phyloP scores from a whole-genome alignment of 352 stramenopile genomes.

The Pelagophyceae sp. region DNA sequence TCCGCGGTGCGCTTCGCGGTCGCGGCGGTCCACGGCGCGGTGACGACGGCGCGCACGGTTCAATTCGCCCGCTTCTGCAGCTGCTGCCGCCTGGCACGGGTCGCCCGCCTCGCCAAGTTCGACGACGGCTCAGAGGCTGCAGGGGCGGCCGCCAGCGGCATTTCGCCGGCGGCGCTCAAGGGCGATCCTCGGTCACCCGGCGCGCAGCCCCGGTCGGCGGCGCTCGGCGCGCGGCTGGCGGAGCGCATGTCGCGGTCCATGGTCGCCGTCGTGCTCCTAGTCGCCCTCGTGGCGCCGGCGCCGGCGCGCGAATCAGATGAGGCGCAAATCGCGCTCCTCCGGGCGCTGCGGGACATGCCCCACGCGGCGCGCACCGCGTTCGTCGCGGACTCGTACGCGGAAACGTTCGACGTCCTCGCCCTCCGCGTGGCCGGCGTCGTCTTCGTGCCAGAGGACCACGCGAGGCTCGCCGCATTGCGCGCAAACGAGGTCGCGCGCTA shows the following conservation, averaged over 20 bases:
- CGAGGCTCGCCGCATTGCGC: background rate
- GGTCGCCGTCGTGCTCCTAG: constrained; percentile 52
- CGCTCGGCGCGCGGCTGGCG: constrained; percentile 72
- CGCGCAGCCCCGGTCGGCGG: constrained; percentile 40
- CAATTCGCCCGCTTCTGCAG: constrained; percentile 72
- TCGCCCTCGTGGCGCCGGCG: constrained; percentile 33
- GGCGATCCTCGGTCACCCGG: background rate
- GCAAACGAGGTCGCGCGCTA: background rate
- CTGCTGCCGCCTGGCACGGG: constrained; percentile 71
- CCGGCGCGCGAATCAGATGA: constrained; percentile 20
- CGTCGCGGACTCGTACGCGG: constrained; percentile 4
- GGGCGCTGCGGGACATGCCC: constrained; percentile 1
- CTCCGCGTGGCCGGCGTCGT: background rate
- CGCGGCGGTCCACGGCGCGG: background rate
- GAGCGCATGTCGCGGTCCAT: constrained; percentile 68
- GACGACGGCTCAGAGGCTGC: background rate
- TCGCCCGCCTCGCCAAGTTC: constrained; percentile 43
- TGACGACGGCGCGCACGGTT: constrained; percentile 47
- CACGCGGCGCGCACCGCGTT: background rate
- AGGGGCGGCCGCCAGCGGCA: background rate
- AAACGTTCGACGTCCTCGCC: constrained; percentile 5
- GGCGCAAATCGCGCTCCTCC: constrained; percentile 5
- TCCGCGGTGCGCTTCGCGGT: background rate
- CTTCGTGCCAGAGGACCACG: background rate
- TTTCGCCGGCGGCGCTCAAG: background rate